phyloP scores from a whole-genome alignment of 306 rosid species.

The Vigna trinervia region DNA sequence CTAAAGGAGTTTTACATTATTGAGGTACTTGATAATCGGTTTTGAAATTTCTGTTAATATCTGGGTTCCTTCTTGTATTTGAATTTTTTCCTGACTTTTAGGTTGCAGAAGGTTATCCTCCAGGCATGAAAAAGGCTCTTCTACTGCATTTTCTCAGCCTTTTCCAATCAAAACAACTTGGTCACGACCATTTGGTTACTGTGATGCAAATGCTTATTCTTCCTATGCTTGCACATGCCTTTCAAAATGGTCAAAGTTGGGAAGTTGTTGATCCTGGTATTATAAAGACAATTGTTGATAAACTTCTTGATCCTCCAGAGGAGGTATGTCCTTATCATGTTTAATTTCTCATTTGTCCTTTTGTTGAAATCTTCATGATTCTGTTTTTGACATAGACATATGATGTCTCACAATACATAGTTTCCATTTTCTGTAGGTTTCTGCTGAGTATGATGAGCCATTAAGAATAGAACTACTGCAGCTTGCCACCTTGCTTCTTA shows the following conservation, averaged over 20 bases:
- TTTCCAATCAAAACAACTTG: constrained; percentile 90
- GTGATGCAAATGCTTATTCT: constrained; percentile 99
- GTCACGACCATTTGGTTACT: constrained; percentile 90
- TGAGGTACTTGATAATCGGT: constrained; percentile 65
- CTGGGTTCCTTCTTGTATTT: constrained; percentile 28
- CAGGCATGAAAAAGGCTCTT: constrained; percentile 81
- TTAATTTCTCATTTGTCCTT: constrained; percentile 10
- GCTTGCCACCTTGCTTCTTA: constrained; percentile 96
- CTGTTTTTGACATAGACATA: not conserved
- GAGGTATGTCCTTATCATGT: constrained; percentile 62
- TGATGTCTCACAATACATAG: constrained; percentile 33
- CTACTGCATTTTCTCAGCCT: constrained; percentile 83
- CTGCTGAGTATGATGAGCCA: constrained; percentile 98
- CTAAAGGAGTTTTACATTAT: constrained; percentile 96
- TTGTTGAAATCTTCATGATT: constrained; percentile 24
- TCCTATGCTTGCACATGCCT: constrained; percentile 98
- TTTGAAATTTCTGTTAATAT: constrained; percentile 34
- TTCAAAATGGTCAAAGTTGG: constrained; percentile 98
- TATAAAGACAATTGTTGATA: constrained; percentile 92
- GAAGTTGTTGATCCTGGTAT: constrained; percentile 92
- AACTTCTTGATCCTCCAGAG: constrained; percentile 99
- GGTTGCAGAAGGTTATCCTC: constrained; percentile 95
- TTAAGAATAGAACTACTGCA: constrained; percentile 94
- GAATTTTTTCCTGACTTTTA: constrained; percentile 49
- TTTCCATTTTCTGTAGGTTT: constrained; percentile 66